phyloP scores from a whole-genome alignment of 306 rosid genomes.

The Sophora flavescens region DNA sequence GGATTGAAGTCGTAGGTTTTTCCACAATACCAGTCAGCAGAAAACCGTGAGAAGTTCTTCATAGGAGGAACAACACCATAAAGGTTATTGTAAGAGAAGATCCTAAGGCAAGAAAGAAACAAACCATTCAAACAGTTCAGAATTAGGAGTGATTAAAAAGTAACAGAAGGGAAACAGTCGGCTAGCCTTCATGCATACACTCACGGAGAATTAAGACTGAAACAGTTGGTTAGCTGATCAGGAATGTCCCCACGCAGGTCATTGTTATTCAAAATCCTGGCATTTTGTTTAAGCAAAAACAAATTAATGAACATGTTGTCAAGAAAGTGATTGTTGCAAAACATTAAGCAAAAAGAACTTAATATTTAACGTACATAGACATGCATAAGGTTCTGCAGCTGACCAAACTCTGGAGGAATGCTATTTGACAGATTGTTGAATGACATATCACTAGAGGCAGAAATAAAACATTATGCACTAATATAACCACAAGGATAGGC shows the following conservation, averaged over 20 bases:
- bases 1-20: not conserved
- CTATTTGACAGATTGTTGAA: conserved; percentile 72
- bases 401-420: conserved; percentile 82
- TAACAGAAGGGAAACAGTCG: not conserved
- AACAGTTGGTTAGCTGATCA: conserved; percentile 79
- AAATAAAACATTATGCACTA: not conserved
- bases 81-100: conserved; percentile 86
- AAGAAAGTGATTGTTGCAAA: not conserved
- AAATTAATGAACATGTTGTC: not conserved
- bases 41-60: conserved; percentile 74
- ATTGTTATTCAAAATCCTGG: conserved; percentile 78
- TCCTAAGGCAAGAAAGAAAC: conserved; percentile 50
- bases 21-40: conserved; percentile 67
- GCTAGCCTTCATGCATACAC: conserved; percentile 45
- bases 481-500: not conserved
- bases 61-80: conserved; percentile 72
- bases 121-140: not conserved
- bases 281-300: not conserved
- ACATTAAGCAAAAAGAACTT: no score
- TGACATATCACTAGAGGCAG: conserved; percentile 71
- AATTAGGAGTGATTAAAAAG: not conserved
- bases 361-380: conserved; percentile 58
- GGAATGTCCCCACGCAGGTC: conserved; percentile 71
- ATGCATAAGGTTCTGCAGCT: conserved; percentile 78
- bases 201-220: conserved; percentile 75